Evolutionary conservation across 768 basidiomycete species (phyloP), one percentile per base, ranked within the genome.

Genomic region (Terana coerulea): DNA sequence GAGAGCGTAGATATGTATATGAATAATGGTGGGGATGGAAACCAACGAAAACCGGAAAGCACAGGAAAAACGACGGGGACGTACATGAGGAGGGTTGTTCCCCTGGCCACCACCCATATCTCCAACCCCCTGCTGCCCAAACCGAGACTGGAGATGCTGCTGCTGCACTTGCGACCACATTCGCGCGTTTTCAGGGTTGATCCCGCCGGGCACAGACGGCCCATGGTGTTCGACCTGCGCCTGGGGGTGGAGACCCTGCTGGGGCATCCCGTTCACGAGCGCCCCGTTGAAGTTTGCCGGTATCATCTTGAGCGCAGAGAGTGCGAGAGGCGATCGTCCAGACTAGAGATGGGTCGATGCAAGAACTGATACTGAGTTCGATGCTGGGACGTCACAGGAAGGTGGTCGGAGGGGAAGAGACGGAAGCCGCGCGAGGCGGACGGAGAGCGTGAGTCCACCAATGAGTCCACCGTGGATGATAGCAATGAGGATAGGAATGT

Each of bases 121-220:
- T 33, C 25, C 57, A 14, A 51, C 54, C 41, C 31, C 53, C 37
- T 46, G 57, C 34, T 25, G 51, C 29, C 49, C 46, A 26, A 51
- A 47, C 49, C 51, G 47, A 26, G 39, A 44, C n/a, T 50, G 49
- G 15, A 52, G 31, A 21, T 52, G 54, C 14, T 31, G 75, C 66
- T 59, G 45, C 22, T 48, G 50, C 25, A 51, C 75, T 65, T 80
- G 76, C 66, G 77, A 77, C 84, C 82, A 85, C 59, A 79, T 70
- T 54, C 75, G 77, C 54, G 57, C 57, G 25, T 78, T 75, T 64
- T 84, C 83, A 63, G 74, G 55, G 67, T 76, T 77, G 58, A 67
- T 67, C 61, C 75, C 65, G 60, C 72, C 70, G 37, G 69, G 62
- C 51, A 71, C 59, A 61, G 67, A 61, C 56, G 69, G 63, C 58